Evolutionary conservation across 139 green algal species (phyloP), one percentile per base, ranked within the genome.

Genomic region (Chlorella sp.): DNA sequence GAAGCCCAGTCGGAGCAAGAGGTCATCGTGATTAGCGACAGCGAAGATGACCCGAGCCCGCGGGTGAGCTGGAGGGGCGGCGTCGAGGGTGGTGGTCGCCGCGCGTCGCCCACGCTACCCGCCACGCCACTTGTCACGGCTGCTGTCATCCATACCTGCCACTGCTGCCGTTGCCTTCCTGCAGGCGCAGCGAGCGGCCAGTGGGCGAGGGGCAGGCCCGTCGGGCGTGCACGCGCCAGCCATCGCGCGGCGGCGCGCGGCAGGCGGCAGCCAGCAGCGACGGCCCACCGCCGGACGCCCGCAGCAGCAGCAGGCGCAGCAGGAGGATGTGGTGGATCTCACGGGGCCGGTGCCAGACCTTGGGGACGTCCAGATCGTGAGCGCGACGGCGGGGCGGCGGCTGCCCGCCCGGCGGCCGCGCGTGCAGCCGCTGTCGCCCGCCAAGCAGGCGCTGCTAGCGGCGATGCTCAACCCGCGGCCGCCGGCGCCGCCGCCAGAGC

Each of bases 351-450:
- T 9, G 0, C 21, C 43, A n/a, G 48, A 40, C 9, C 56, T 61
- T 9, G 50, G 36, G 15, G 62, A 71, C n/a, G 1, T 83, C 27
- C 38, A 82, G 40, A 76, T 83, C 25, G 58, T 82, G 55, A 29
- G 58, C 46, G 70, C 46, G 38, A 75, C 61, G 3, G 46, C n/a
- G n/a, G n/a, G 77, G 42, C 72, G 42, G 41, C 42, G 53, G 8
- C 61, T 59, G 41, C 77, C 60, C 31, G 70, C 70, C 40, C 27
- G 43, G 29, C 40, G 31, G 25, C 46, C 17, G 33, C 36, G 27
- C 27, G 56, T 1, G 66, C 66, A 2, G 29, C 8, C n/a, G 38
- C 27, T 72, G 51, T 76, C 58, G 27, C 68, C 61, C 5, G 33
- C 46, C 12, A 73, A 59, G 69, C 27, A 63, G 48, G 31, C 19